phyloP scores from a whole-genome alignment of 1,139 yeast genomes.

The Diutina ranongensis region DNA sequence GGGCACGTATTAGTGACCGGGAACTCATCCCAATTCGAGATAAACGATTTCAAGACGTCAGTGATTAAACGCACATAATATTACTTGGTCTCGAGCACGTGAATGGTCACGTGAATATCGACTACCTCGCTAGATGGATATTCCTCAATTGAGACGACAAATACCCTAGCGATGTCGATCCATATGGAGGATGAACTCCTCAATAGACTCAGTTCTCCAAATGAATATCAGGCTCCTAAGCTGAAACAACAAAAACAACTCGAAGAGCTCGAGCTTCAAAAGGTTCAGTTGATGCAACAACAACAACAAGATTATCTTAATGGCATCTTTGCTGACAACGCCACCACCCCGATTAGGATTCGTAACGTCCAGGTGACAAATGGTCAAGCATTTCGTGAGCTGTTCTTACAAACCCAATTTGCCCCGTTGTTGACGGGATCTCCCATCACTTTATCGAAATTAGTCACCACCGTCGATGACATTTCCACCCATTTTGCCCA shows the following conservation, averaged over 20 bases:
- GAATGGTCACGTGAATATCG: too few relatives aligned
- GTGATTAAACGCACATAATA: too few relatives aligned
- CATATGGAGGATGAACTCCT: constrained; percentile 20
- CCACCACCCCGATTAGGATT: constrained; percentile 32
- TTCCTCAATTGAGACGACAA: not conserved
- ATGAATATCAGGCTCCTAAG: not conserved
- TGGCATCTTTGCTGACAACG: constrained; percentile 28
- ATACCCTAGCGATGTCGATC: constrained; percentile 14
- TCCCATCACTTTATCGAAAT: constrained; percentile 23
- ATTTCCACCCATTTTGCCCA: constrained; percentile 30
- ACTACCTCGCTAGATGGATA: too few relatives aligned
- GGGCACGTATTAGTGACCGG: constrained; percentile 1
- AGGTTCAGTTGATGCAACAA: constrained; percentile 22
- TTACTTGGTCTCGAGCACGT: too few relatives aligned
- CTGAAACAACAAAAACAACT: constrained; percentile 19
- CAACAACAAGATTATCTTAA: constrained; percentile 26
- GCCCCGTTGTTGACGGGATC: constrained; percentile 33
- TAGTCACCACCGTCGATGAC: constrained; percentile 29
- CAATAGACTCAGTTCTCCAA: constrained; percentile 15
- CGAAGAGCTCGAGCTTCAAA: constrained; percentile 18
- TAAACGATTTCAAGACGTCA: too few relatives aligned
- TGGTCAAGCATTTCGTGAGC: constrained; percentile 36
- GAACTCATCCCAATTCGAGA: not conserved
- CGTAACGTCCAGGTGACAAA: constrained; percentile 45
- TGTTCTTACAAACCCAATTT: constrained; percentile 43